Percentiles rank a stretch among this genome's conserved stretches.
These are phyloP conservation scores for Curvularia verruculosa DNA, from an alignment of 2,329 filamentous ascomycete species.

Conservation along the genomic window DNA sequence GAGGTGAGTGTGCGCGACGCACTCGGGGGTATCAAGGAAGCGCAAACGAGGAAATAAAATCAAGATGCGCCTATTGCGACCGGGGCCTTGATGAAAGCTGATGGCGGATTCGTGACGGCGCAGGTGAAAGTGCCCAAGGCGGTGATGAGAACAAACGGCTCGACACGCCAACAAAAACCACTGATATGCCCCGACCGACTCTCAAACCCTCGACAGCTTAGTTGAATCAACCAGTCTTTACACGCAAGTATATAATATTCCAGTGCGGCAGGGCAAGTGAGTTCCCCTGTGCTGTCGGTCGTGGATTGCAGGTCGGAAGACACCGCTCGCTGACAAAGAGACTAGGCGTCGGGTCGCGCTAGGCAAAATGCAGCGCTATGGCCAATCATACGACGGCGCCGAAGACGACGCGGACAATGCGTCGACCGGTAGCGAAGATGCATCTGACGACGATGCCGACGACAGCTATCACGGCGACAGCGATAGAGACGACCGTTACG, in stretches of 20 bases:
- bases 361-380: slow-evolving; percentile 29
- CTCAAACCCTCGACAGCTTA: background rate
- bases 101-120: slow-evolving; percentile 25
- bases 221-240: background rate
- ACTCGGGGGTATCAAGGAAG: background rate
- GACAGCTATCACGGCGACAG: slow-evolving; percentile 12
- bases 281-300: slow-evolving; percentile 2
- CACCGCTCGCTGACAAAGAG: slow-evolving; percentile 23
- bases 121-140: slow-evolving; percentile 16
- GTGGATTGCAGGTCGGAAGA: slow-evolving; percentile 6
- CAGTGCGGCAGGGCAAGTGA: background rate
- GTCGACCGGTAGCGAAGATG: slow-evolving; percentile 11
- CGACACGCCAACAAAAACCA: background rate
- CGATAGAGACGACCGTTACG: slow-evolving; percentile 13
- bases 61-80: background rate
- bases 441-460: slow-evolving; percentile 11
- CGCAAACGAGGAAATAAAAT: background rate
- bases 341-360: slow-evolving; percentile 35
- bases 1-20: background rate
- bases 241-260: background rate
- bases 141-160: slow-evolving; percentile 12
- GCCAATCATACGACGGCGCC: slow-evolving; percentile 30
- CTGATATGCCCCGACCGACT: background rate
- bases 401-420: slow-evolving; percentile 20
- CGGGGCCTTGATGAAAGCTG: slow-evolving; percentile 26